A percentile compares a stretch with the other conserved stretches of the same genome.
Conservation (phyloP, 192 early-diverging fungal genomes). For the Rhizoclosmatium globosum region DNA sequence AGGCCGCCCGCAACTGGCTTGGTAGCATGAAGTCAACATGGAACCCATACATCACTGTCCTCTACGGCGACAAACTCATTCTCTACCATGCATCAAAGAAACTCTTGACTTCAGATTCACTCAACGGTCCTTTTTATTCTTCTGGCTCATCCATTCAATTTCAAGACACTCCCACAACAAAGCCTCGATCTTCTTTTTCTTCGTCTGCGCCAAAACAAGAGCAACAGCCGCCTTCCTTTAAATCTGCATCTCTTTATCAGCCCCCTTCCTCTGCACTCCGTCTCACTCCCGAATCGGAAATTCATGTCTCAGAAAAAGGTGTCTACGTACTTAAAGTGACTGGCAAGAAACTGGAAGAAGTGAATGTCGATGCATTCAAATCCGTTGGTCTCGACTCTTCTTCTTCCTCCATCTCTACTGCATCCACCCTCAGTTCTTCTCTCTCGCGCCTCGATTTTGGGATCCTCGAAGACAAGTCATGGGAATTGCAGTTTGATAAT, state of each 20-base stretch:
- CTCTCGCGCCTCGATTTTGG: neutral
- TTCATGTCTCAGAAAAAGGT: conserved; percentile 19
- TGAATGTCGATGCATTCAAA: neutral
- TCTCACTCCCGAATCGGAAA: conserved; percentile 1
- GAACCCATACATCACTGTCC: neutral
- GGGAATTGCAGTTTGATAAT: conserved; percentile 25
- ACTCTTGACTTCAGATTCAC: neutral
- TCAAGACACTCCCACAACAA: too few relatives aligned
- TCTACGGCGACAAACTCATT: neutral
- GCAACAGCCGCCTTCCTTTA: neutral
- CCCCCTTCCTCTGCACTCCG: conserved; percentile 1
- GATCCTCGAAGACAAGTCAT: conserved; percentile 12
- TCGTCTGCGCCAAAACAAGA: neutral
- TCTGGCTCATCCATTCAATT: neutral
- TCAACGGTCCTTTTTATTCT: conserved; percentile 26
- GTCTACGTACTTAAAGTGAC: conserved; percentile 22
- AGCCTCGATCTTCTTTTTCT: neutral
- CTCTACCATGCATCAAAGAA: neutral
- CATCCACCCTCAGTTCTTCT: neutral
- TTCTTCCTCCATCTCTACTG: neutral
- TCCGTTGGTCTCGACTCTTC: neutral
- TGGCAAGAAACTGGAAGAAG: neutral
- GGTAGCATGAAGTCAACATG: neutral
- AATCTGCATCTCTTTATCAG: neutral
- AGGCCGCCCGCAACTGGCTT: conserved; percentile 1